These are phyloP conservation scores for Talaromyces trachyspermus DNA, from an alignment of 495 filamentous ascomycete species.

Conservation along the genomic window DNA sequence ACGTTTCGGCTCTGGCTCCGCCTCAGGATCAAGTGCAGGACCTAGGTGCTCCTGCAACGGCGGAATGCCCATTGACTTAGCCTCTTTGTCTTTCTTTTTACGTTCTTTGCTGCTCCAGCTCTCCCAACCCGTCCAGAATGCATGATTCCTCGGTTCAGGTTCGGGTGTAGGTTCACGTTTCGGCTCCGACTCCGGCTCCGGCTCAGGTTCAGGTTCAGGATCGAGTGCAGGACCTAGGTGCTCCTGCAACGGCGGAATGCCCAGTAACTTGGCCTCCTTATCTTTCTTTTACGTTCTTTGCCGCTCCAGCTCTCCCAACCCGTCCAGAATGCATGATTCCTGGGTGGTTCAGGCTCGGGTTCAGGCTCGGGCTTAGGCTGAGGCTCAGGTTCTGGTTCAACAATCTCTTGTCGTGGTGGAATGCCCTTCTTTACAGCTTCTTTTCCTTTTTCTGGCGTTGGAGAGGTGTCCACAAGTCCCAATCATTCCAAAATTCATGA, in stretches of 20 bases:
- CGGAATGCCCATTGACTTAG: slow-evolving; percentile 9
- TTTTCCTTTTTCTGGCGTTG: slow-evolving; percentile 15
- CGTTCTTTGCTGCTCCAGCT: slow-evolving; percentile 6
- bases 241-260: background rate
- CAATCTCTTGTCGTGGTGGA: background rate
- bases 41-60: slow-evolving; percentile 1
- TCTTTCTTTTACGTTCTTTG: slow-evolving; percentile 7
- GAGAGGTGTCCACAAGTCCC: slow-evolving; percentile 2
- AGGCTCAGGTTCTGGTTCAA: slow-evolving; percentile 6
- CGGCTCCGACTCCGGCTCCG: slow-evolving; percentile 15
- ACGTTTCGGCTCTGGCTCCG: slow-evolving; percentile 12
- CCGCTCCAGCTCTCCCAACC: slow-evolving; percentile 1
- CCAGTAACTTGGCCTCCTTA: slow-evolving; percentile 6
- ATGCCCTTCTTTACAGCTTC: slow-evolving; percentile 10
- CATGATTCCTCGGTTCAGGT: slow-evolving; percentile 8
- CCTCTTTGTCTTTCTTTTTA: slow-evolving; percentile 17
- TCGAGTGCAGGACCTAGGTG: slow-evolving; percentile 13
- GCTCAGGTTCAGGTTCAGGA: slow-evolving; percentile 15
- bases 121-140: slow-evolving; percentile 3
- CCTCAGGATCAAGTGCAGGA: background rate
- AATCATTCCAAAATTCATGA: slow-evolving; percentile 1
- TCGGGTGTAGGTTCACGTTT: slow-evolving; percentile 21
- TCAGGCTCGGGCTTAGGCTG: slow-evolving; percentile 14
- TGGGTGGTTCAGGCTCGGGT: slow-evolving; percentile 8
- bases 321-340: slow-evolving; percentile 3